Percentiles rank a stretch among this genome's conserved stretches.
phyloP scores from a whole-genome alignment of 2,329 filamentous ascomycete genomes.

The Pyricularia sp. region DNA sequence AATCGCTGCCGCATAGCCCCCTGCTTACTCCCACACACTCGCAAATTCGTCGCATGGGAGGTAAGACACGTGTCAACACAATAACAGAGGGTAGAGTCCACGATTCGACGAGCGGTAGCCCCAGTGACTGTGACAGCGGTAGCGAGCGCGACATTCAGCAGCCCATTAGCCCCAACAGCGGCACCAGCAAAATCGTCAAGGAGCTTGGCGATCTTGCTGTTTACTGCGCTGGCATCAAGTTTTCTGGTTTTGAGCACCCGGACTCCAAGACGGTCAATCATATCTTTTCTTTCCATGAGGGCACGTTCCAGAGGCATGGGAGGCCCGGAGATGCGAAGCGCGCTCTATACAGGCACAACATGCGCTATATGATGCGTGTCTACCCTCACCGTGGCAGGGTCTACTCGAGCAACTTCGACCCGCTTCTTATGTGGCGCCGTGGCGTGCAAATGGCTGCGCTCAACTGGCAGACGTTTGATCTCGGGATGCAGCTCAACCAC shows the following conservation, averaged over 20 bases:
- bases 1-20: slow-evolving; percentile 38
- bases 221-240: slow-evolving; percentile 63
- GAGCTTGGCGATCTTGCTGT: slow-evolving; percentile 77
- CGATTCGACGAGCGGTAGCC: slow-evolving; percentile 42
- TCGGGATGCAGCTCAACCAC: slow-evolving; percentile 90
- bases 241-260: slow-evolving; percentile 61
- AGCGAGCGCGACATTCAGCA: slow-evolving; percentile 34
- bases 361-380: slow-evolving; percentile 81
- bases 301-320: slow-evolving; percentile 70
- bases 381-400: slow-evolving; percentile 78
- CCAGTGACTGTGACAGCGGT: slow-evolving; percentile 69
- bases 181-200: slow-evolving; percentile 72
- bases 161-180: slow-evolving; percentile 34
- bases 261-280: slow-evolving; percentile 86
- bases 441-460: slow-evolving; percentile 96
- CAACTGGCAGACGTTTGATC: slow-evolving; percentile 97
- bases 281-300: slow-evolving; percentile 89
- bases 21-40: slow-evolving; percentile 35
- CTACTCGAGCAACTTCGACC: slow-evolving; percentile 87
- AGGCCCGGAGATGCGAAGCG: slow-evolving; percentile 64
- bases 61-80: slow-evolving; percentile 41
- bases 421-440: slow-evolving; percentile 82
- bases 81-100: slow-evolving; percentile 45
- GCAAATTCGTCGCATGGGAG: slow-evolving; percentile 33
- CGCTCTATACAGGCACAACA: slow-evolving; percentile 78